Base-by-base conservation (phyloP, 768 basidiomycete genomes). In the Lentinula boryana region DNA sequence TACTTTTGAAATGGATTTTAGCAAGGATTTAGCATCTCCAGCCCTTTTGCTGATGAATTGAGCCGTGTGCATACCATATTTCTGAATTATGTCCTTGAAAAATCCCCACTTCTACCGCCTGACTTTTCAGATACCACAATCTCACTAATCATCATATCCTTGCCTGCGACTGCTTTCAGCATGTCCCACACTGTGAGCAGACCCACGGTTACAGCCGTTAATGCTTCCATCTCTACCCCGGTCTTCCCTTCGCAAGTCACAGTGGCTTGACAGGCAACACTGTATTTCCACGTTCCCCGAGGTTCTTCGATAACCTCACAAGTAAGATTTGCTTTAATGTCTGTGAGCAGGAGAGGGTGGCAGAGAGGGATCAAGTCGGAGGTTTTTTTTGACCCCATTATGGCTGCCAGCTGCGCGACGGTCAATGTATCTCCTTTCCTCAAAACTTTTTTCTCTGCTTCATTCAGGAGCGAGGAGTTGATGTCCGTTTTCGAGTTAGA, bases 171-270 rank as follows among this genome's bases (percentile, higher is more conserved):
- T 4, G 89, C 88, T 74, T 95, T 95, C 33, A 95, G 80, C 93
- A 96, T 95, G 68, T 94, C 93, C 90, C 93, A 96, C 13, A 95
- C 85, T 1, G 91, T 92, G 58, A 95, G 75, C 35, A 91, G 78
- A 5, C 86, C 87, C 33, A 90, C 77, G 1, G 86, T 86, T 8
- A 92, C 93, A 23, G 87, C 88, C n/a, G 87, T 91, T 60, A 95
- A 70, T 23, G 93, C 94, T 74, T 97, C 95, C 89, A 98, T 94
- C 76, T 94, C 92, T 18, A 94, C 91, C 4, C 94, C 90, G 13
- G 93, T 93, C 70, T 86, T 86, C 13, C 91, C 89, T 70, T 86
- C 82, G 64, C 88, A 90, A 43, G 85, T 77, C 38, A 92, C 89
- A 7, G 83, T 87, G 27, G 87, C 89, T 38, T 74, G 72, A 65